Conservation (phyloP, 2,329 filamentous ascomycete genomes). For the Cladosporium sp. region DNA sequence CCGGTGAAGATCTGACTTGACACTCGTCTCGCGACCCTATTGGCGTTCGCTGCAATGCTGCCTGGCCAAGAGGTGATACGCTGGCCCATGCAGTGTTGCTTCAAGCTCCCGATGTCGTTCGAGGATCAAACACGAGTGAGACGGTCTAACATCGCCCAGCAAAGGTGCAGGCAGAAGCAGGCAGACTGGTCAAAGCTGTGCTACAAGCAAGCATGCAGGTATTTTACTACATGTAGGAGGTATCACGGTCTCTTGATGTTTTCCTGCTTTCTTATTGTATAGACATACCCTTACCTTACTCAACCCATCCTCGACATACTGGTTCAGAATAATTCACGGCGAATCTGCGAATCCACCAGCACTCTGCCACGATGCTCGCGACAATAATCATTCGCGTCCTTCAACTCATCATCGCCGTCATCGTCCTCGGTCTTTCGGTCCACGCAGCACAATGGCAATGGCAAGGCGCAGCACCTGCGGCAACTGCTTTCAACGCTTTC, state of each 20-base stretch:
- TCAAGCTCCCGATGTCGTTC: not conserved
- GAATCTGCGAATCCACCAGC: not conserved
- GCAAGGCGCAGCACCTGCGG: conserved; percentile 18
- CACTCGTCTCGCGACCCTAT: not conserved
- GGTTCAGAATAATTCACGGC: not conserved
- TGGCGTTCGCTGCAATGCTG: not conserved
- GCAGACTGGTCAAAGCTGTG: not conserved
- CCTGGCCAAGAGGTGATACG: not conserved
- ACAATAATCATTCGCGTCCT: conserved; percentile 15
- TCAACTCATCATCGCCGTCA: conserved; percentile 24
- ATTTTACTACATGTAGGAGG: not conserved
- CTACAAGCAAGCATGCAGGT: not conserved
- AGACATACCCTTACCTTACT: not conserved
- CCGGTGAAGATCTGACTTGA: not conserved
- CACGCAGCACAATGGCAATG: conserved; percentile 22
- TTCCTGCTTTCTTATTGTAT: not conserved
- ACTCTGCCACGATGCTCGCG: conserved; percentile 13
- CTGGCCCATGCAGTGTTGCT: not conserved
- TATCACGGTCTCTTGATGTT: not conserved
- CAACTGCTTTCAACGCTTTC: conserved; percentile 23
- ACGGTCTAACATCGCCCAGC: not conserved
- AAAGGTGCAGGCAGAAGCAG: not conserved
- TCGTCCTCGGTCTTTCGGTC: conserved; percentile 27
- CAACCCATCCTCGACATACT: too few species aligned
- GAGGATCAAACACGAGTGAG: not conserved